Base-by-base conservation (phyloP, 495 filamentous ascomycete species). In the Parmelia sp. region DNA sequence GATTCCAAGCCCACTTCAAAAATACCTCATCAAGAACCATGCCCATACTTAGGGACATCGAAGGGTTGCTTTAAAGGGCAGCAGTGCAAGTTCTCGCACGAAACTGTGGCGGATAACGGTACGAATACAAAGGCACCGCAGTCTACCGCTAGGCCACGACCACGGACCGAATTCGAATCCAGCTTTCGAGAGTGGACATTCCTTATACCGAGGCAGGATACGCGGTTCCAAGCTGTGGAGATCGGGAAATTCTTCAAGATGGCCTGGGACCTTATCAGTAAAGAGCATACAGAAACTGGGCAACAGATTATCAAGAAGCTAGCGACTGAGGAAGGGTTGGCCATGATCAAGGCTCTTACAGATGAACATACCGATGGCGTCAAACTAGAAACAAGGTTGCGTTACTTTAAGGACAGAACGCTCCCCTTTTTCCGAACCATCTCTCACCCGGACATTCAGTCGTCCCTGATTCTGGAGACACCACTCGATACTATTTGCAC, bases 401-500 rank as follows among this genome's bases (percentile, higher is more conserved):
- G 42, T 58, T 56, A 74, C n/a, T 78, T 79, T 67, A 65, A 47
- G 53, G 71, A 68, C 23, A 68, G 74, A 68, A 71, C 80, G 10
- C 69, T 85, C 37, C 80, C 82, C 8, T 84, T 88, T 64, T 72
- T 85, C 45, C 69, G 73, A 59, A 77, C 74, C 23, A 75, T 88
- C 55, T 76, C 82, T 23, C 74, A 84, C 68, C 74, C 75, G 4
- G 74, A 81, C 29, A 77, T 87, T 10, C 66, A 82, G 21, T 72
- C 75, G 10, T 87, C 85, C 0, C 68, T 82, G 36, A 72, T 85
- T 3, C 69, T 87, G 8, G 83, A 87, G 65, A 76, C 74, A 42
- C 70, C 78, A 9, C 75, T 87, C 40, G 80, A 73, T 27, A 84
- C 79, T 4, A 84, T 88, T 39, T 85, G 81, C 70, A 84, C 78